phyloP scores from a whole-genome alignment of 306 rosid species.

The Leucaena leucocephala region DNA sequence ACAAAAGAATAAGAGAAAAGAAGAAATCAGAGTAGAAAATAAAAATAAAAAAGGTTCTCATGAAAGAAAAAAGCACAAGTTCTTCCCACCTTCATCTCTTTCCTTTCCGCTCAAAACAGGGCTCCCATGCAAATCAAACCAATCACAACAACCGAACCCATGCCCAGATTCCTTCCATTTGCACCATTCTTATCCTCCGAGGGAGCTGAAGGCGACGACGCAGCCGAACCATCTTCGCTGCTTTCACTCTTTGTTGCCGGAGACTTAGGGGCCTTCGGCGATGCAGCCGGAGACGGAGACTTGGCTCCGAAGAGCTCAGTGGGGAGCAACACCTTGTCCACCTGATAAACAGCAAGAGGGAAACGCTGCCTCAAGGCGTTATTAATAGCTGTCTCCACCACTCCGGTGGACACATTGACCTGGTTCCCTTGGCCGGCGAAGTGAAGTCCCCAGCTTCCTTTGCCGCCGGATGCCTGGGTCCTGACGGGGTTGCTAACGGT shows the following conservation, averaged over 20 bases:
- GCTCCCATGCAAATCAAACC: slow-evolving; percentile 47
- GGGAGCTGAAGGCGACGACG: slow-evolving; percentile 38
- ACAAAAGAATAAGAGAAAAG: background rate
- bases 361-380: slow-evolving; percentile 58
- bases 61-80: background rate
- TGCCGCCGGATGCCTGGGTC: slow-evolving; percentile 50
- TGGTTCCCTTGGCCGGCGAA: slow-evolving; percentile 75
- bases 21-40: background rate
- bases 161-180: slow-evolving; percentile 31
- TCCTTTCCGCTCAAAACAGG: slow-evolving; percentile 31
- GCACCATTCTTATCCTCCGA: slow-evolving; percentile 7
- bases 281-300: slow-evolving; percentile 52
- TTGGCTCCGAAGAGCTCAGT: slow-evolving; percentile 52
- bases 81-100: background rate
- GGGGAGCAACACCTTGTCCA: slow-evolving; percentile 76
- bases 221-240: slow-evolving; percentile 18
- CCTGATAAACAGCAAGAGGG: slow-evolving; percentile 62
- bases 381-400: slow-evolving; percentile 50
- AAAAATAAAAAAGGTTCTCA: background rate
- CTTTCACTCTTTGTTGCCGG: slow-evolving; percentile 13
- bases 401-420: slow-evolving; percentile 68
- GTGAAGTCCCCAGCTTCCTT: slow-evolving; percentile 68
- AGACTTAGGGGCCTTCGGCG: slow-evolving; percentile 38
- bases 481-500: slow-evolving; percentile 83
- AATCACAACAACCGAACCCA: slow-evolving; percentile 45